Evolutionary conservation across 2,329 filamentous ascomycete genomes (phyloP), one percentile per base, ranked within the genome.

Genomic region (Penicillium crustosum): DNA sequence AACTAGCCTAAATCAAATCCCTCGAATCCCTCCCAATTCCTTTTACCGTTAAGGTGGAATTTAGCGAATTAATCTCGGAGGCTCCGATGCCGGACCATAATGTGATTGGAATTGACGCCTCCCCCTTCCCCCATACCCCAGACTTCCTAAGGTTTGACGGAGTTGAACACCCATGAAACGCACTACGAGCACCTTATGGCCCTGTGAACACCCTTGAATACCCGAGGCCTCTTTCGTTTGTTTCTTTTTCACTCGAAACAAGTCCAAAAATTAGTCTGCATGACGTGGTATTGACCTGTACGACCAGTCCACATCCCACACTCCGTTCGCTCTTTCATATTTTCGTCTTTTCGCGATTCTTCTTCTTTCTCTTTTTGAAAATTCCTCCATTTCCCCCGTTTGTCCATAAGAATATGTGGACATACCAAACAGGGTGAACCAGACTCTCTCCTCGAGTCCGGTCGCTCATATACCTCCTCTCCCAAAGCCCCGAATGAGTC

Each of bases 341-440:
- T 29, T 48, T 33, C 29, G 27, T n/a, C 13, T 23, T 43, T 19
- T 41, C 17, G 7, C 5, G 4, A 10, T 17, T 25, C 27, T 25
- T 35, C 29, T 12, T n/a, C 15, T 48, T 25, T 35, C 9, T 3
- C n/a, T 35, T 23, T 2, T 6, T 6, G 10, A 48, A 48, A 36
- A 13, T 45, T 39, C 41, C 31, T 27, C 43, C 44, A 39, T 49
- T 49, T 48, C 15, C 35, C 29, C 49, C 21, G 19, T 49, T 41
- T 36, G 31, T 25, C 21, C 19, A 25, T 41, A 12, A 13, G 39
- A 63, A 49, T 53, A 66, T 66, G 64, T 63, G 49, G 48, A 36
- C 36, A 51, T 62, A 64, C 41, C 64, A 66, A 36, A 64, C 64
- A 21, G 59, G 62, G 57, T 65, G 61, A 64, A 55, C 44, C 29